Conservation (phyloP, 345 rosid species). For the Populus ilicifolia region DNA sequence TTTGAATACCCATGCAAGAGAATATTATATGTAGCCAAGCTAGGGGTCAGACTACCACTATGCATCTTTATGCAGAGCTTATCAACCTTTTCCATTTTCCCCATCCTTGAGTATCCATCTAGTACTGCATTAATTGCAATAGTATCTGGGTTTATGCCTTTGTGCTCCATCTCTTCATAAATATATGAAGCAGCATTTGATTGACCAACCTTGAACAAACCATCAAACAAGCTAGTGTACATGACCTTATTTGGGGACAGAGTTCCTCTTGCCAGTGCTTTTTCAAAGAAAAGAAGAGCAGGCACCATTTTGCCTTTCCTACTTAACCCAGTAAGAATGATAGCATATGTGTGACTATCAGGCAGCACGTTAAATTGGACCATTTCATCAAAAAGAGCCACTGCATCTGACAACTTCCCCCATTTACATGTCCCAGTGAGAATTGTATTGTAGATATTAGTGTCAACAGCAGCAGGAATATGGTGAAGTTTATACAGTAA, state of each 20-base stretch:
- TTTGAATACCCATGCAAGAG: conserved; percentile 74
- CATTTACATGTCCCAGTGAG: conserved; percentile 53
- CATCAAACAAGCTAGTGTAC: conserved; percentile 63
- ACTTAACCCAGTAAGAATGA: conserved; percentile 64
- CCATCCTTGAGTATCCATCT: conserved; percentile 62
- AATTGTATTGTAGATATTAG: conserved; percentile 61
- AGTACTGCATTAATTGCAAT: conserved; percentile 49
- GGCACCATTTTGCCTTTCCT: conserved; percentile 61
- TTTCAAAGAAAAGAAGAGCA: conserved; percentile 58
- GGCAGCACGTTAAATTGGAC: conserved; percentile 50
- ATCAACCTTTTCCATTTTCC: conserved; percentile 42
- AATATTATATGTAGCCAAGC: conserved; percentile 66
- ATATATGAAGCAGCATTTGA: conserved; percentile 45
- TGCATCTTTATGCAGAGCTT: conserved; percentile 47
- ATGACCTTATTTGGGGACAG: conserved; percentile 38
- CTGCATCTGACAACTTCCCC: conserved; percentile 59
- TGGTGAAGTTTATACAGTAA: conserved; percentile 47
- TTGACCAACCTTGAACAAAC: conserved; percentile 72
- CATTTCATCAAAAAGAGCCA: conserved; percentile 66
- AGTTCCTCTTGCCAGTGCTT: conserved; percentile 41
- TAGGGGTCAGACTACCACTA: conserved; percentile 38
- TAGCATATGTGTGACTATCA: conserved; percentile 60
- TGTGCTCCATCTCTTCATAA: conserved; percentile 45
- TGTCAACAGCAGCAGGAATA: conserved; percentile 61
- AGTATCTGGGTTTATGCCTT: conserved; percentile 46